Evolutionary conservation across 2,329 filamentous ascomycete species (phyloP).

Genomic region (Ilyonectria mors-panacis): DNA sequence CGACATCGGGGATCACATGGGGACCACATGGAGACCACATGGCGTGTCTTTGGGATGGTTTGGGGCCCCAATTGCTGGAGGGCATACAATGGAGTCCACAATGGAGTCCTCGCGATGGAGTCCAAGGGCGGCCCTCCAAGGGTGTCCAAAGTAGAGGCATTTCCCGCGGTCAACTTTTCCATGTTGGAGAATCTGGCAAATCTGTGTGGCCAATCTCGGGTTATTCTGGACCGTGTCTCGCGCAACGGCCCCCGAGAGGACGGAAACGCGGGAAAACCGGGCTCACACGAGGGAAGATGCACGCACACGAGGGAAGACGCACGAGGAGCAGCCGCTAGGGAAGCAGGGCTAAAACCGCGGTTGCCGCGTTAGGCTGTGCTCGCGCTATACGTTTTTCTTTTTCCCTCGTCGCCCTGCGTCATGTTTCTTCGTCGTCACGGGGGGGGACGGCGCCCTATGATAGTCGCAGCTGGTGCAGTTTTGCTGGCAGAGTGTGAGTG

Average conservation of each 20-base stretch:
- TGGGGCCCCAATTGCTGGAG: neutral
- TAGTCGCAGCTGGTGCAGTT: neutral
- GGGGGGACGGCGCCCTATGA: neutral
- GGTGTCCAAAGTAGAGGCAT: neutral
- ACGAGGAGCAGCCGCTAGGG: constrained; percentile 13
- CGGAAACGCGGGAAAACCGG: neutral
- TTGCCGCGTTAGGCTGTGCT: constrained; percentile 20
- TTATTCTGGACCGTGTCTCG: neutral
- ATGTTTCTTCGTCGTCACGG: constrained; percentile 9
- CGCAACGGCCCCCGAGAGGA: neutral
- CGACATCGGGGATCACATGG: neutral
- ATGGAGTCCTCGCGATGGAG: neutral
- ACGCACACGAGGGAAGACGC: neutral
- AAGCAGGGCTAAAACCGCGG: constrained; percentile 10
- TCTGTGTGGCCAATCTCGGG: constrained; percentile 8
- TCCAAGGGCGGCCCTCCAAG: neutral
- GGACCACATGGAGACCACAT: constrained; percentile 6
- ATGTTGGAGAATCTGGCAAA: neutral
- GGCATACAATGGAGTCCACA: neutral
- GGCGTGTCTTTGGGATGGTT: neutral
- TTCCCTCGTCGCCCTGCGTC: constrained; percentile 21
- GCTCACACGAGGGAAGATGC: neutral
- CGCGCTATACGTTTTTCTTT: neutral
- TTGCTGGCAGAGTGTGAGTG: constrained; percentile 5
- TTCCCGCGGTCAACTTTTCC: neutral